Evolutionary conservation across 2,329 filamentous ascomycete species (phyloP).

Genomic region (Exophiala xenobiotica): DNA sequence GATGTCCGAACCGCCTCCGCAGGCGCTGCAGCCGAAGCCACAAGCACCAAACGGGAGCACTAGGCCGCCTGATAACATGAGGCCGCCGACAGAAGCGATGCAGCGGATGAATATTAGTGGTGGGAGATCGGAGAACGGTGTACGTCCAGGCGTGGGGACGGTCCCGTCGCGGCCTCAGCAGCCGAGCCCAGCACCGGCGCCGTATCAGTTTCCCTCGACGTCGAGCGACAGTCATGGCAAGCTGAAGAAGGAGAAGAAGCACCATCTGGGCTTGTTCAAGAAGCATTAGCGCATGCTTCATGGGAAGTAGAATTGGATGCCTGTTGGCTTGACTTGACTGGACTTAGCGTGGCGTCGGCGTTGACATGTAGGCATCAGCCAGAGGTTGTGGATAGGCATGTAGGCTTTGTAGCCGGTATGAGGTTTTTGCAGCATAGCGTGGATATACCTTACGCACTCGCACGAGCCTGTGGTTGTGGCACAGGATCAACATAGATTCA

Average conservation of each 20-base stretch:
- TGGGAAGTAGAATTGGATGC: background rate
- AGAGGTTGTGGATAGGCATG: background rate
- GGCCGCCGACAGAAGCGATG: slow-evolving; percentile 27
- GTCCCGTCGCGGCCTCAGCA: slow-evolving; percentile 5
- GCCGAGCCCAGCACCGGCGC: slow-evolving; percentile 3
- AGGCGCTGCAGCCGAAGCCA: slow-evolving; percentile 28
- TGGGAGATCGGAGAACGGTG: slow-evolving; percentile 33
- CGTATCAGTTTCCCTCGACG: slow-evolving; percentile 22
- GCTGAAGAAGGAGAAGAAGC: slow-evolving; percentile 62
- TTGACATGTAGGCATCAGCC: background rate
- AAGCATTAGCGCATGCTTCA: slow-evolving; percentile 22
- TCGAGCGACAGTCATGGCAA: slow-evolving; percentile 30
- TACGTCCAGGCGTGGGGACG: slow-evolving; percentile 21
- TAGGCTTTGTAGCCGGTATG: too few species aligned
- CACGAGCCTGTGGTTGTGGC: too few species aligned
- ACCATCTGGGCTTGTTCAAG: slow-evolving; percentile 44
- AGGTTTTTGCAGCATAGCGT: too few species aligned
- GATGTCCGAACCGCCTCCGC: slow-evolving; percentile 61
- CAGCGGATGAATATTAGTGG: slow-evolving; percentile 26
- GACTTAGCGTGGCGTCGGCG: slow-evolving; percentile 26
- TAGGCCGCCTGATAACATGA: slow-evolving; percentile 7
- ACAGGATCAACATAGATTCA: slow-evolving; percentile 15
- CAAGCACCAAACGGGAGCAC: slow-evolving; percentile 21
- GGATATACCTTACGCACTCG: too few species aligned
- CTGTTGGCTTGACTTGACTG: background rate